Base-by-base conservation (phyloP, 2,329 filamentous ascomycete species). In the Geoglossum cookeanum region DNA sequence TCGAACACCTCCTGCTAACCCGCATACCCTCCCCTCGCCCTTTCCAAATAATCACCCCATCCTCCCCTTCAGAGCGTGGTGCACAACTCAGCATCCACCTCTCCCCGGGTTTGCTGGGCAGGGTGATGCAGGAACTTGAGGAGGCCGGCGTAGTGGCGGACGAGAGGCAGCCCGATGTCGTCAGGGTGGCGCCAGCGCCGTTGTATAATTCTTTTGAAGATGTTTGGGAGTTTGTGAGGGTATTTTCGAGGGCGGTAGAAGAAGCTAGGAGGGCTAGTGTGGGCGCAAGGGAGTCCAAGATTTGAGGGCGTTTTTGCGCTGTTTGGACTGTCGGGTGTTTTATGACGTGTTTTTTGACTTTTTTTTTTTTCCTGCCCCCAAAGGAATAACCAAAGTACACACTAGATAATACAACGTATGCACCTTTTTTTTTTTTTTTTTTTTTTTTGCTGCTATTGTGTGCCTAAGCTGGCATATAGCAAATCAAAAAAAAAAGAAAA, bases 171-270 rank as follows among this genome's bases (percentile, higher is more conserved):
- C 89, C 90, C 1, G 83, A 90, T 66, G 89, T 95, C 15, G 83
- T 95, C 55, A 75, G 89, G 1, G 81, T 94, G 1, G 87, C 89
- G 1, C 89, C 90, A 1, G 84, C 85, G 47, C 88, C 89, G 7
- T 68, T 95, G 62, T 95, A 94, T 70, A 91, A 91, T 64, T 80
- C 78, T 0, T 94, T 86, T 66, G 74, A 75, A 59, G 89, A 95
- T 63, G 81, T 89, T 5, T 81, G 71, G 71, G 67, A 69, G 15
- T 87, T 87, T 65, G 75, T 72, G 55, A 68, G 69, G 35, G 69
- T 79, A 13, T 81, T 82, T 62, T 64, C 70, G 4, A 64, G 69
- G 45, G 78, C 76, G 13, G 29, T 52, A 2, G 48, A 7, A 29
- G 33, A 17, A 27, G 53, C 7, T 55, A 13, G 27, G 7, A 11